These are phyloP conservation scores for Fusarium papillatum DNA, from an alignment of 2,329 filamentous ascomycete genomes.

Conservation along the genomic window DNA sequence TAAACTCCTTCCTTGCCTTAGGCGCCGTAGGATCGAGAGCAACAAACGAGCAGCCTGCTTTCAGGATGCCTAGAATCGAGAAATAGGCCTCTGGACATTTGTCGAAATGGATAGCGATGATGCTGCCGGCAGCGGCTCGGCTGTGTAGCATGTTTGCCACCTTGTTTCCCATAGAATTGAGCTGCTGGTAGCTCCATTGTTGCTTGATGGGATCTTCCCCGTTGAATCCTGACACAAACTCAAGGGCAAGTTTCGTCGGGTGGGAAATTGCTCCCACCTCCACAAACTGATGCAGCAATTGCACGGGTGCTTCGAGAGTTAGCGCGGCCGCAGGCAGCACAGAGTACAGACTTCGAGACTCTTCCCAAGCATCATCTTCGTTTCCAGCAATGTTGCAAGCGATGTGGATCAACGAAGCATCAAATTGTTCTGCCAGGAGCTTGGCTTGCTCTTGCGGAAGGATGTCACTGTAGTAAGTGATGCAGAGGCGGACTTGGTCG, in stretches of 20 bases:
- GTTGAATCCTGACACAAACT: slow-evolving; percentile 76
- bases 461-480: slow-evolving; percentile 75
- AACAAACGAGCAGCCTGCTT: slow-evolving; percentile 85
- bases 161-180: slow-evolving; percentile 79
- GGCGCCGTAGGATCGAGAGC: slow-evolving; percentile 85
- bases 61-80: slow-evolving; percentile 84
- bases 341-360: slow-evolving; percentile 66
- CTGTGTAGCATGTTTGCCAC: slow-evolving; percentile 75
- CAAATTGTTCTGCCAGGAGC: slow-evolving; percentile 79
- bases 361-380: slow-evolving; percentile 54
- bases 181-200: slow-evolving; percentile 81
- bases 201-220: slow-evolving; percentile 59
- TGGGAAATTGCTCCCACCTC: slow-evolving; percentile 69
- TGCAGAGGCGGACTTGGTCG: slow-evolving; percentile 68
- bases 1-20: slow-evolving; percentile 80
- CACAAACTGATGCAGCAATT: slow-evolving; percentile 83
- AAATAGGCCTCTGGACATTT: slow-evolving; percentile 90
- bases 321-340: slow-evolving; percentile 72
- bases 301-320: slow-evolving; percentile 68
- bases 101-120: slow-evolving; percentile 85
- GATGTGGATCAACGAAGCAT: slow-evolving; percentile 73
- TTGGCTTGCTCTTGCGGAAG: slow-evolving; percentile 78
- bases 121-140: slow-evolving; percentile 66
- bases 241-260: slow-evolving; percentile 77
- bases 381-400: slow-evolving; percentile 60